Base-by-base conservation (phyloP, 2,329 filamentous ascomycete species). In the Colletotrichum limetticola region DNA sequence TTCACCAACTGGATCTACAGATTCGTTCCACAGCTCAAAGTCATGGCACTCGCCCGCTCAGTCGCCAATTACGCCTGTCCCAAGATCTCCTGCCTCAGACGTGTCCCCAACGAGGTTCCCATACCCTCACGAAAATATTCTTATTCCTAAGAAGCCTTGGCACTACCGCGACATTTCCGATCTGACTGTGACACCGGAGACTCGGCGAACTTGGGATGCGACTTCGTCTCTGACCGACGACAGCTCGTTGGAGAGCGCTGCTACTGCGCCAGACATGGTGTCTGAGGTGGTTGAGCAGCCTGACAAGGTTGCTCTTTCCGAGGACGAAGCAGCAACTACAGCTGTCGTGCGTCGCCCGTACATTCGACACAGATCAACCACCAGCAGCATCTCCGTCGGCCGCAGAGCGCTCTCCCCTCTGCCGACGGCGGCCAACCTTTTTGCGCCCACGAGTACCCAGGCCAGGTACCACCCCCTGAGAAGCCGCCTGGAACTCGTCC, bases 371-470 rank as follows among this genome's bases (percentile, higher is more conserved):
- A 88, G 91, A 28, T 86, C 89, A 2, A 91, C 89, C 7, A 86
- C 87, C 16, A 82, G 80, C 68, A 86, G 82, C 74, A 83, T 88
- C 42, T 88, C 87, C 57, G 84, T 86, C 2, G 85, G 86, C 69
- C 86, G 87, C 70, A 88, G 90, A 49, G 88, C 88, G 9, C 84
- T 93, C 8, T 92, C 92, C 0, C 92, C 93, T 0, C 86, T 95
- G 74, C 92, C 93, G 3, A 88, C 91, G 1, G 86, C 91, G 0
- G 91, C 91, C 7, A 93, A 92, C 72, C 83, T 95, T 11, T 91
- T 92, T 77, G 86, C 88, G 5, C 88, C 90, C 5, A 80, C 83
- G 74, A 78, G 73, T 71, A 78, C 75, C 76, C 74, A 73, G 16
- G 63, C 74, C 7, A 69, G 72, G 22, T 76, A 64, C n/a, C 62